phyloP scores from a whole-genome alignment of 306 rosid genomes.

The Mimosa pudica region DNA sequence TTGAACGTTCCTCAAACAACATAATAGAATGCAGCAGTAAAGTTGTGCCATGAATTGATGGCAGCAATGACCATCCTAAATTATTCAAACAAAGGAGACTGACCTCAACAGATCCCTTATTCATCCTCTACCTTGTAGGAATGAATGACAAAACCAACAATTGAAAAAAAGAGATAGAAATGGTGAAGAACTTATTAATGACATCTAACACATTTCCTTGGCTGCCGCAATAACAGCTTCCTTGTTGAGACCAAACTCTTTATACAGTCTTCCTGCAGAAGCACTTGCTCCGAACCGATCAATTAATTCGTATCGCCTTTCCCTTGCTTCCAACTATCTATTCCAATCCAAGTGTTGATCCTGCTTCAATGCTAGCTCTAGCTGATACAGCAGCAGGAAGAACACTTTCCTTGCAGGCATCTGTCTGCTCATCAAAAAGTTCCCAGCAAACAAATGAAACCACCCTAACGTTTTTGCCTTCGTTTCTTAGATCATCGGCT shows the following conservation, averaged over 20 bases:
- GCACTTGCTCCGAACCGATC: conserved; percentile 97
- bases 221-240: conserved; percentile 98
- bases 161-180: neutral
- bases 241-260: conserved; percentile 81
- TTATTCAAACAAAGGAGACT: neutral
- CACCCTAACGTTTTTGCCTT: conserved; percentile 88
- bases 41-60: neutral
- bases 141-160: neutral
- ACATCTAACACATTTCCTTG: conserved; percentile 48
- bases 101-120: neutral
- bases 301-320: conserved; percentile 78
- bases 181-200: neutral
- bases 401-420: conserved; percentile 90
- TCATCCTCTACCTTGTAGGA: neutral
- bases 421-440: conserved; percentile 84
- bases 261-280: conserved; percentile 86
- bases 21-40: too few species aligned
- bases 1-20: too few species aligned
- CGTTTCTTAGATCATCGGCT: conserved; percentile 84
- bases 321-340: conserved; percentile 84
- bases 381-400: conserved; percentile 83
- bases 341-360: conserved; percentile 91
- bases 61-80: neutral
- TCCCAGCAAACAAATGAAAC: conserved; percentile 94
- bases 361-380: conserved; percentile 97